A percentile compares a stretch with the other conserved stretches of the same genome.
Evolutionary conservation across 2,329 filamentous ascomycete species (phyloP).

Genomic region (Amauroascus niger): DNA sequence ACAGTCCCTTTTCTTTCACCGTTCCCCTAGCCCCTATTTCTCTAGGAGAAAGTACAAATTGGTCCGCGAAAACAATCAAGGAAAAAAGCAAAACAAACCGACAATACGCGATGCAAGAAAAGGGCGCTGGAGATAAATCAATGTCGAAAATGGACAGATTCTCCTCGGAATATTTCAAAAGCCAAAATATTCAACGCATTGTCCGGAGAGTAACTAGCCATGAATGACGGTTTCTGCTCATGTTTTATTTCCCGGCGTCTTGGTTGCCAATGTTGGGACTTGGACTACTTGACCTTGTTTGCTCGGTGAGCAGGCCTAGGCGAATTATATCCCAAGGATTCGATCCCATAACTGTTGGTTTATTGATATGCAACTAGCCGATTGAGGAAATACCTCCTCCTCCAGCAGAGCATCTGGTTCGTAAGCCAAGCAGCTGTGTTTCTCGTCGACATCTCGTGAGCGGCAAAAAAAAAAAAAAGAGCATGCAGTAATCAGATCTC

Average conservation of each 20-base stretch:
- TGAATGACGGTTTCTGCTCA: not conserved
- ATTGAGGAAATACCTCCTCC: not conserved
- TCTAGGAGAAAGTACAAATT: too few species aligned
- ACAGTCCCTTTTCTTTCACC: not conserved
- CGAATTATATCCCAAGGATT: constrained; percentile 1
- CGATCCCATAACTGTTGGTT: not conserved
- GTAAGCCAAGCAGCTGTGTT: not conserved
- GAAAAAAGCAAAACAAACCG: not conserved
- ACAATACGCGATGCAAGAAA: not conserved
- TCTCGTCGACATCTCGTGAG: not conserved
- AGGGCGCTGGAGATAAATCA: not conserved
- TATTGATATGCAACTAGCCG: not conserved
- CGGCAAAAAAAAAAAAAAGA: not conserved
- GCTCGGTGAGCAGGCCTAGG: not conserved
- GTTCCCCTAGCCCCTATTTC: not conserved
- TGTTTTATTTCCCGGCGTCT: not conserved
- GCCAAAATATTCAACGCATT: not conserved
- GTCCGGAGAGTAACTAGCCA: not conserved
- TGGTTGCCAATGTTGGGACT: not conserved
- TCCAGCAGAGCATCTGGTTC: not conserved
- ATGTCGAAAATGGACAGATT: not conserved
- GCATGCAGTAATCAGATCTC: not conserved
- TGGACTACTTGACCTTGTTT: not conserved
- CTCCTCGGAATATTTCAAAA: not conserved
- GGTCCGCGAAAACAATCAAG: not conserved